Base-by-base conservation (phyloP, 345 rosid species). In the Gossypium bickii region DNA sequence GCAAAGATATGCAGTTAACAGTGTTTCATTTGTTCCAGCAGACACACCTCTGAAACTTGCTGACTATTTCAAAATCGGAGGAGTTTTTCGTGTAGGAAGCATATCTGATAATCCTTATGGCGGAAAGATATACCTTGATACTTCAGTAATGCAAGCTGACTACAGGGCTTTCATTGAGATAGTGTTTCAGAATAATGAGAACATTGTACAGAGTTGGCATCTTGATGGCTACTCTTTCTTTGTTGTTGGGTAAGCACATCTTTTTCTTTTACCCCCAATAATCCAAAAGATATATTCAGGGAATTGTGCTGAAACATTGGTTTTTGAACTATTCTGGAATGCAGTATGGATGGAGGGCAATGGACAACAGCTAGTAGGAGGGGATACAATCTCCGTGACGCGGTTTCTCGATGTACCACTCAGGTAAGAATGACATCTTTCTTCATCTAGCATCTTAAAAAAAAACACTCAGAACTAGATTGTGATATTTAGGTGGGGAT, bases 1-100 rank as follows among this genome's bases (percentile, higher is more conserved):
- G 87, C 99, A 93, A 78, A 85, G 97, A 82, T 95, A 95, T 45
- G 97, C 91, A 0, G 80, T 95, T 38, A 95, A 95, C 77, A 91
- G 97, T 10, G 97, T 91, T 49, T 95, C 99, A 29, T 93, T 74
- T 53, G 43, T 84, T 15, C 84, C 85, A 25, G 79, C 92, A 3
- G 99, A 93, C 86, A 95, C 99, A 73, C 99, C 99, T 13, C 59
- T 95, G 66, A 95, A 95, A 82, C 78, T 95, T 0, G 99, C 99
- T 0, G 99, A 95, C 81, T 90, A 71, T 81, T 95, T 90, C 90
- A 82, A 90, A 75, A 95, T 95, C 2, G 85, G 76, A 18, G 99
- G 98, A 68, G 94, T 95, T 67, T 95, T 83, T 81, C 85, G 83
- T 1, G 80, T 74, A 18, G 89, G 89, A 53, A 90, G 98, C 85